phyloP scores from a whole-genome alignment of 1,284 basidiomycete species.

The Sanghuangporus baumii region DNA sequence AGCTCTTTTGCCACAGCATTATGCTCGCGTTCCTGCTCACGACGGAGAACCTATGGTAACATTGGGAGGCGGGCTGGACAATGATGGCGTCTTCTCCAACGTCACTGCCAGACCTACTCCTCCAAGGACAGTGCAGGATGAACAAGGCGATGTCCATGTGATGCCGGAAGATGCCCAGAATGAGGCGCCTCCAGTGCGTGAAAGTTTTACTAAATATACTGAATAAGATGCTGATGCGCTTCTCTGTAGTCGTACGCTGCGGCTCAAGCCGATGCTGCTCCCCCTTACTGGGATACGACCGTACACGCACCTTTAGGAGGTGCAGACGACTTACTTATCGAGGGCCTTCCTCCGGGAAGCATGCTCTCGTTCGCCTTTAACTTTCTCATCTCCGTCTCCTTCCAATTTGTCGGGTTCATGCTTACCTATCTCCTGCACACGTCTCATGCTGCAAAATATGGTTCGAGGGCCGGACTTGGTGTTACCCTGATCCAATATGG shows the following conservation, averaged over 20 bases:
- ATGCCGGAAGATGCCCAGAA: conserved; percentile 79
- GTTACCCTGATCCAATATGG: conserved; percentile 92
- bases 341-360: conserved; percentile 68
- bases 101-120: conserved; percentile 81
- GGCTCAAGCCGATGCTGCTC: conserved; percentile 88
- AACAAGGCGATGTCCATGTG: conserved; percentile 59
- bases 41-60: conserved; percentile 28
- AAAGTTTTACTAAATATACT: neutral
- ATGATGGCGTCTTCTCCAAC: conserved; percentile 96
- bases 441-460: conserved; percentile 93
- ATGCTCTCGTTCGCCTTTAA: conserved; percentile 72
- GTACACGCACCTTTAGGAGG: conserved; percentile 67
- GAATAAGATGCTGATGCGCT: neutral
- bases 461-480: conserved; percentile 91
- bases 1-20: conserved; percentile 70
- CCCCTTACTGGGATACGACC: conserved; percentile 97
- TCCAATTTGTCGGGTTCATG: conserved; percentile 96
- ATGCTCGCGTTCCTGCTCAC: conserved; percentile 51
- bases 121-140: conserved; percentile 37
- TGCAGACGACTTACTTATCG: conserved; percentile 64
- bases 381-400: conserved; percentile 86
- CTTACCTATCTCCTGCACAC: conserved; percentile 90
- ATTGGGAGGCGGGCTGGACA: conserved; percentile 72
- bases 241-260: conserved; percentile 71
- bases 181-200: conserved; percentile 77